Base-by-base conservation (phyloP, 345 rosid genomes). In the Cardamine resedifolia region DNA sequence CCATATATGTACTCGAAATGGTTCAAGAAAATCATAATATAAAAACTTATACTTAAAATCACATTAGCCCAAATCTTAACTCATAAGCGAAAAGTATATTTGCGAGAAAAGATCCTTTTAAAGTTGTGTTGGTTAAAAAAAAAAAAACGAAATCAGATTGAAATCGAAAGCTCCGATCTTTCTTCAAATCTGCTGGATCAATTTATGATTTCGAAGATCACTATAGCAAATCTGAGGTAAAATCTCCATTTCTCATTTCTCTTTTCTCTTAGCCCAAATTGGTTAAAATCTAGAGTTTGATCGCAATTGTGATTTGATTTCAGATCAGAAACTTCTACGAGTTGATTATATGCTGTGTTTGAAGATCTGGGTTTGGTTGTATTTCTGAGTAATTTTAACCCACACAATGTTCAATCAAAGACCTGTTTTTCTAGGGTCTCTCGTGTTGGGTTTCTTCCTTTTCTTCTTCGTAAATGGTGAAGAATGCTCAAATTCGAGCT, bases 401-500 rank as follows among this genome's bases (percentile, higher is more conserved):
- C 70, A 41, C 27, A 18, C 55, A 58, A 84, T 88, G 90, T 62
- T 50, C 81, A 69, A 72, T 79, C 71, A 63, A 69, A 70, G 77
- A 78, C 79, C 70, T 33, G 18, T 58, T 71, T 33, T 80, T 56
- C 31, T 79, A 19, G 61, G 79, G 74, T 67, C 82, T 68, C 78
- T 83, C 73, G 73, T 84, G 51, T 43, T 78, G 66, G 64, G 60
- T 64, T 79, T 64, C 70, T 28, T 83, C 43, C 5, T 83, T n/a
- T n/a, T n/a, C 75, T 55, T 78, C 14, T 23, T 71, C 28, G 75
- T 72, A 77, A 61, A 73, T 60, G 88, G 85, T 68, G 87, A 88
- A 70, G 79, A 39, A 56, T 95, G 99, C 79, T 67, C 85, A n/a
- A 90, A 84, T 20, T 64, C 86, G 19, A 86, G 83, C 83, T 77